These are phyloP conservation scores for Tremella mesenterica DNA, from an alignment of 768 basidiomycete species.

Conservation along the genomic window DNA sequence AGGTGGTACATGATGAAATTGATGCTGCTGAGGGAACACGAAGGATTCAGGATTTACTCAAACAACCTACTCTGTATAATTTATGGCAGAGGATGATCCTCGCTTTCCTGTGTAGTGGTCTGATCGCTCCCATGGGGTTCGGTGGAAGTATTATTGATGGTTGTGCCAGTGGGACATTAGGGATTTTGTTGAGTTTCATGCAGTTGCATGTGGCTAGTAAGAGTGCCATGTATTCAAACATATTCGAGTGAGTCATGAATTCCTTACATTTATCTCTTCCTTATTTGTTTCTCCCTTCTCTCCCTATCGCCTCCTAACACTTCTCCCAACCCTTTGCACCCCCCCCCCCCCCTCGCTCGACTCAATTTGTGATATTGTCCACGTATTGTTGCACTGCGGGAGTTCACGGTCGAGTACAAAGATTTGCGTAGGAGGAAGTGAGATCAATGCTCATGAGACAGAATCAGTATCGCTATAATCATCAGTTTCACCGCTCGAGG, in stretches of 20 bases:
- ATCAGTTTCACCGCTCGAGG: constrained; percentile 62
- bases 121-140: constrained; percentile 79
- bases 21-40: constrained; percentile 33
- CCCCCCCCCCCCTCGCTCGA: too few species aligned
- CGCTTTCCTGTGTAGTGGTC: constrained; percentile 60
- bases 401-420: too few species aligned
- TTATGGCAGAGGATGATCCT: constrained; percentile 57
- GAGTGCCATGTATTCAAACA: constrained; percentile 75
- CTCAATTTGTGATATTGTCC: too few species aligned
- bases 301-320: too few species aligned
- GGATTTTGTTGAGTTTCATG: constrained; percentile 59
- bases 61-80: constrained; percentile 58
- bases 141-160: constrained; percentile 59
- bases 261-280: not conserved
- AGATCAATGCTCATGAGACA: constrained; percentile 36
- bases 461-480: constrained; percentile 71
- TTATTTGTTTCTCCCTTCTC: too few species aligned
- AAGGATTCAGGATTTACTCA: constrained; percentile 55
- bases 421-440: too few species aligned
- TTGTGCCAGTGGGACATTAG: constrained; percentile 41
- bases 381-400: too few species aligned
- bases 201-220: constrained; percentile 67
- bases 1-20: constrained; percentile 40
- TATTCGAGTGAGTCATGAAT: constrained; percentile 65
- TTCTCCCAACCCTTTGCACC: too few species aligned